Evolutionary conservation across 306 rosid genomes (phyloP).

Genomic region (Argentina anserina): DNA sequence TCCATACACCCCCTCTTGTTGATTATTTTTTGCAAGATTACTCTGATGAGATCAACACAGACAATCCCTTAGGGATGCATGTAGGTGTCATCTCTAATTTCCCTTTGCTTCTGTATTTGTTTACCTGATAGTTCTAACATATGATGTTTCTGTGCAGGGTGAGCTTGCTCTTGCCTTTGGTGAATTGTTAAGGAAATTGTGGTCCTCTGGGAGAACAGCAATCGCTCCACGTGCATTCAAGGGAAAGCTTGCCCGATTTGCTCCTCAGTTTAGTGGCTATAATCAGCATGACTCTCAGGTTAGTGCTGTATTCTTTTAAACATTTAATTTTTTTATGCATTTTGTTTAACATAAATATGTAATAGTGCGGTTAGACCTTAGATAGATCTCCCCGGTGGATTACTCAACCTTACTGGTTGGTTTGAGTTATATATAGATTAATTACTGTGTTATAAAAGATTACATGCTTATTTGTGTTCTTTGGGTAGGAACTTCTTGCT

Average conservation of each 20-base stretch:
- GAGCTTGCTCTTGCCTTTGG: constrained; percentile 96
- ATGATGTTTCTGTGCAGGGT: constrained; percentile 59
- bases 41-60: constrained; percentile 77
- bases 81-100: constrained; percentile 48
- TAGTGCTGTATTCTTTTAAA: constrained; percentile 25
- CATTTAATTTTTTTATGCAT: constrained; percentile 10
- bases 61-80: constrained; percentile 95
- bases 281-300: constrained; percentile 99
- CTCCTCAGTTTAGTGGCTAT: constrained; percentile 98
- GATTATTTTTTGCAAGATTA: constrained; percentile 93
- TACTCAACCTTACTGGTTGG: neutral
- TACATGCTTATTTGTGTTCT: constrained; percentile 1
- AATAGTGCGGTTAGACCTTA: neutral
- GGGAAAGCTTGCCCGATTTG: constrained; percentile 93
- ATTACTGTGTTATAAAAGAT: neutral
- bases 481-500: constrained; percentile 88
- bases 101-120: constrained; percentile 19
- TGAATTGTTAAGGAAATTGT: constrained; percentile 84
- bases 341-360: constrained; percentile 4
- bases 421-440: neutral
- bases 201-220: constrained; percentile 85
- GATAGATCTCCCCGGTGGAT: neutral
- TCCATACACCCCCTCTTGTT: constrained; percentile 83
- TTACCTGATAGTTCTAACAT: constrained; percentile 18
- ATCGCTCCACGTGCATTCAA: constrained; percentile 90